Percentiles rank a stretch among this genome's conserved stretches.
These are phyloP conservation scores for Sequoia sempervirens DNA, from an alignment of 75 land plant species.

Conservation along the genomic window DNA sequence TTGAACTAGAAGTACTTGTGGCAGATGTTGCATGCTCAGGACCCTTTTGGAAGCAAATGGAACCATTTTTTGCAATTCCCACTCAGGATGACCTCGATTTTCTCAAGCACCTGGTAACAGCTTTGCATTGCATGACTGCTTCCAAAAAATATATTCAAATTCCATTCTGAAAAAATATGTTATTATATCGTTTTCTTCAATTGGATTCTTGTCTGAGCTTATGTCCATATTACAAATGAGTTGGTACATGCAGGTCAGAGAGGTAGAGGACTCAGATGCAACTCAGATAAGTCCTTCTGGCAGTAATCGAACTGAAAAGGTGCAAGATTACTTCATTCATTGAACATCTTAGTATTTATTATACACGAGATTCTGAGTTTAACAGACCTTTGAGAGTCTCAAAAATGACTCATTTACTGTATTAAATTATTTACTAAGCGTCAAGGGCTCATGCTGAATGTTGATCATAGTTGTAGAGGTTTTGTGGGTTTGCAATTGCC, in stretches of 20 bases:
- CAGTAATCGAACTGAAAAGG: slow-evolving; percentile 7
- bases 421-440: not conserved
- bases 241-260: slow-evolving; percentile 19
- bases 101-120: slow-evolving; percentile 55
- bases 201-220: not conserved
- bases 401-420: not conserved
- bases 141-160: not conserved
- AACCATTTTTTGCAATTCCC: slow-evolving; percentile 57
- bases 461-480: not conserved
- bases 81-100: slow-evolving; percentile 44
- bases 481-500: not conserved
- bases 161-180: not conserved
- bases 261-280: slow-evolving; percentile 16
- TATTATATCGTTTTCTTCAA: not conserved
- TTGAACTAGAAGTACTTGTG: slow-evolving; percentile 8
- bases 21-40: slow-evolving; percentile 54
- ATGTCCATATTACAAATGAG: not conserved
- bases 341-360: not conserved
- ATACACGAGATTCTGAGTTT: not conserved
- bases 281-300: not conserved
- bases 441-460: not conserved
- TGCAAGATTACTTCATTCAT: not conserved
- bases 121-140: not conserved
- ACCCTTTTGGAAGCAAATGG: slow-evolving; percentile 75
- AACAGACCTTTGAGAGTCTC: not conserved